Evolutionary conservation across 2,329 filamentous ascomycete genomes (phyloP), one percentile per base, ranked within the genome.

Genomic region (Ceratocystis ficicola): DNA sequence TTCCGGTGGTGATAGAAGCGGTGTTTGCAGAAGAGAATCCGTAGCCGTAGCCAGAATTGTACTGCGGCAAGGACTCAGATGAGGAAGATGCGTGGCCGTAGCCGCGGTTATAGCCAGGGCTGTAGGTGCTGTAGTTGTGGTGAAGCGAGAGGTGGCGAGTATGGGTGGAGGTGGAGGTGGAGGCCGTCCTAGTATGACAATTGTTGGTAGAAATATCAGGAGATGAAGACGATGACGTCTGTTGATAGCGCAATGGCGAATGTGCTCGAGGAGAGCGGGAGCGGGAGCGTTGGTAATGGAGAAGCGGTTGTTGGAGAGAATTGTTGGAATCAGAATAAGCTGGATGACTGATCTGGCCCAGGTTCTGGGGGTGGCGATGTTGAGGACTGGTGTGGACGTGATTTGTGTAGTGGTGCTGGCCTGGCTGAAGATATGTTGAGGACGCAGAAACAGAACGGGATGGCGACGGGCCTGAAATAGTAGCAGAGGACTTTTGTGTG

Each of bases 201-300:
- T 12, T 52, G 15, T 17, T 28, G 22, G 25, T 15, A 25, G 28
- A 59, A 20, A 32, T 28, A 28, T 28, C 55, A 32, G 28, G 4
- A 36, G 44, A 6, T 30, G 15, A 2, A 36, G 55, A 10, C 55
- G 55, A 28, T 7, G 55, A 10, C 22, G 22, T 20, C 17, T 63
- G 62, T 30, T 52, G 44, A 30, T 63, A 44, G 8, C 62, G 62
- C 15, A 63, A 30, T 30, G 62, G 41, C 20, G 60, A 62, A 25
- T 62, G 41, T 44, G 20, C 12, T 44, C 72, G 41, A 71, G 65
- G 68, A 74, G 61, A 71, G 69, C 72, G 62, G 73, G 72, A 57
- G 74, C 73, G 62, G 75, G 44, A 17, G 32, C 74, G 55, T 76
- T 75, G 63, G 77, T 76, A 63, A 80, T 75, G 10, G 74, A 74